A percentile compares a stretch with the other conserved stretches of the same genome.
phyloP scores from a whole-genome alignment of 768 basidiomycete genomes.

The Boletus rex-veris region DNA sequence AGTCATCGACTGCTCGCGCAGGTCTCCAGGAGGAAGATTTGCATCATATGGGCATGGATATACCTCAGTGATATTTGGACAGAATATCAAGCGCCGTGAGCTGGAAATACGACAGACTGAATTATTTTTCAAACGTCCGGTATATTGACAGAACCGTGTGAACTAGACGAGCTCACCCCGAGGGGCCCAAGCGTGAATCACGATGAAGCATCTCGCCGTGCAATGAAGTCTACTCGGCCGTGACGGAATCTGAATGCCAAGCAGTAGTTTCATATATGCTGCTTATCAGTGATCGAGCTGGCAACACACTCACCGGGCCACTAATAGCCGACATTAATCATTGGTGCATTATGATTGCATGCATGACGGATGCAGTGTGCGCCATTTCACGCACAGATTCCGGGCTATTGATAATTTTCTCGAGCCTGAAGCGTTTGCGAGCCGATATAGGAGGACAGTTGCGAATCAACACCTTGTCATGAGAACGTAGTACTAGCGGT shows the following conservation, averaged over 20 bases:
- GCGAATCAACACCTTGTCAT: constrained; percentile 73
- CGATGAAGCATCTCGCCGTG: neutral
- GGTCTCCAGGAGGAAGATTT: constrained; percentile 35
- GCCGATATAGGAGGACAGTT: constrained; percentile 82
- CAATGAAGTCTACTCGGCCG: neutral
- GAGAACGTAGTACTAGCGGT: constrained; percentile 53
- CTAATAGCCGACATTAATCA: neutral
- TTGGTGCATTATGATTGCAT: neutral
- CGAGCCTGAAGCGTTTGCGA: constrained; percentile 70
- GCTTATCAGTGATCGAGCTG: neutral
- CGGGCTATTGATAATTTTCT: constrained; percentile 65
- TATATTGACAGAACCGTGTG: constrained; percentile 10
- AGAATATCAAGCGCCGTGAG: neutral
- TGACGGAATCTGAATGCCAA: neutral
- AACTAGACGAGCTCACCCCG: constrained; percentile 16
- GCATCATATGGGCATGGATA: constrained; percentile 39
- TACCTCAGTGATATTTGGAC: neutral
- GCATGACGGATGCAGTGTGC: constrained; percentile 9
- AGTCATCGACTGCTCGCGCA: constrained; percentile 37
- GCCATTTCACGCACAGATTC: constrained; percentile 52
- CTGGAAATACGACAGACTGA: neutral
- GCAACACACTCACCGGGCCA: neutral
- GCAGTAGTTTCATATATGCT: neutral
- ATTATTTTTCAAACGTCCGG: constrained; percentile 4
- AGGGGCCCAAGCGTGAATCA: neutral